phyloP scores from a whole-genome alignment of 2,329 filamentous ascomycete genomes.

The Cladobotryum mycophilum region DNA sequence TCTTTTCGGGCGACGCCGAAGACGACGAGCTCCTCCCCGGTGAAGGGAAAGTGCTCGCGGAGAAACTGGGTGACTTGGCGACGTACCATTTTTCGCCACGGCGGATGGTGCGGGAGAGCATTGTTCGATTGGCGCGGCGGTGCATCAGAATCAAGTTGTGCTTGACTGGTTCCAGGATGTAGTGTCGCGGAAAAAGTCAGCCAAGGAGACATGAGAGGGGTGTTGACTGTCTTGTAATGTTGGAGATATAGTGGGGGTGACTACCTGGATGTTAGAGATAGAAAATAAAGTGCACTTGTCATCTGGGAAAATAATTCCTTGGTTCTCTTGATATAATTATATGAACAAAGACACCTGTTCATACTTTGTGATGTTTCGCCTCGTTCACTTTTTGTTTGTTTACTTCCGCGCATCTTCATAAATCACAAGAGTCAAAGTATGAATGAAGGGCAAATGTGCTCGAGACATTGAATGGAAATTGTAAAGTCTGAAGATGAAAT shows the following conservation, averaged over 20 bases:
- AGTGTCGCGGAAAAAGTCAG: background rate
- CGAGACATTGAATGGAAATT: too few species aligned
- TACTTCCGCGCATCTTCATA: background rate
- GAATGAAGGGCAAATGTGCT: too few species aligned
- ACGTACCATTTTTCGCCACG: constrained; percentile 11
- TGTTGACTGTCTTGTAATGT: background rate
- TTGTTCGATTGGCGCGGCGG: constrained; percentile 15
- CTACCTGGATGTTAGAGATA: background rate
- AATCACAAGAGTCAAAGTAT: background rate
- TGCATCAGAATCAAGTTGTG: constrained; percentile 13
- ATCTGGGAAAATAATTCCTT: too few species aligned
- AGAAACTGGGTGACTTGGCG: constrained; percentile 11
- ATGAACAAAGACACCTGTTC: too few species aligned
- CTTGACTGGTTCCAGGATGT: constrained; percentile 17
- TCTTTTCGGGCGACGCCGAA: constrained; percentile 19
- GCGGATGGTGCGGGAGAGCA: constrained; percentile 14
- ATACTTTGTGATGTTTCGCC: too few species aligned
- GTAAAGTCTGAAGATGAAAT: too few species aligned
- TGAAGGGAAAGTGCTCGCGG: constrained; percentile 10
- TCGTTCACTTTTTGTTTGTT: background rate
- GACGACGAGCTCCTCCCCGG: constrained; percentile 15
- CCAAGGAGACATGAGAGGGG: too few species aligned
- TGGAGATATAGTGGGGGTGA: background rate
- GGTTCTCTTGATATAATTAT: too few species aligned
- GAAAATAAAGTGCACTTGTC: background rate